Evolutionary conservation across 768 basidiomycete genomes (phyloP), one percentile per base, ranked within the genome.

Genomic region (Mycena crocata): DNA sequence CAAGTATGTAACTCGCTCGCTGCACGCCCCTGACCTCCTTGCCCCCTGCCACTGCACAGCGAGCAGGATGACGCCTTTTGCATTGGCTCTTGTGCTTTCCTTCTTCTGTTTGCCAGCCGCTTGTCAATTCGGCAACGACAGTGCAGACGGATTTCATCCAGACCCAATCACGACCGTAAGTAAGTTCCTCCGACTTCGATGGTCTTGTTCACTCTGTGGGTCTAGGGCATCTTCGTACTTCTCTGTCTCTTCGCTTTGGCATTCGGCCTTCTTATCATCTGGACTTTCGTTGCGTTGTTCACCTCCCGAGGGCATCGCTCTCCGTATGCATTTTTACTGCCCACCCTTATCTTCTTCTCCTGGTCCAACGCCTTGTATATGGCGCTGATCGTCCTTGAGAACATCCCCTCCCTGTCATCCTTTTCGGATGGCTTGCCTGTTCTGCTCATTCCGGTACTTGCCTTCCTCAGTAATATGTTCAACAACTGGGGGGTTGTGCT

Each of bases 301-400:
- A 48, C 35, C 26, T 37, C 52, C 0, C 57, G 69, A 7, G 62
- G 66, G 17, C 69, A 67, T 57, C 69, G 69, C 46, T 4, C 55
- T 14, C 66, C 66, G 10, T 63, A 71, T 30, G 62, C 54, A 28
- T 35, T 71, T 32, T 62, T 67, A 14, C 30, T 71, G 28, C 69
- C 69, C 44, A 50, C 69, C 2, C 31, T 71, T 23, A 2, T 57
- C 19, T 67, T 71, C 44, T 57, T 57, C 55, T 30, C 52, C 19
- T 65, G 52, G 65, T 64, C 66, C 17, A 71, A 71, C 31, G 66
- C 52, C 39, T 34, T 46, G 1, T 64, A 64, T 32, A 61, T 67
- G 8, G 66, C 49, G 23, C 0, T 30, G 19, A 30, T 66, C 35
- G 26, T 70, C 21, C 45, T 71, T 32, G 42, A 61, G 5, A 71